Base-by-base conservation (phyloP, 2,329 filamentous ascomycete species). In the Pyricularia sp. region DNA sequence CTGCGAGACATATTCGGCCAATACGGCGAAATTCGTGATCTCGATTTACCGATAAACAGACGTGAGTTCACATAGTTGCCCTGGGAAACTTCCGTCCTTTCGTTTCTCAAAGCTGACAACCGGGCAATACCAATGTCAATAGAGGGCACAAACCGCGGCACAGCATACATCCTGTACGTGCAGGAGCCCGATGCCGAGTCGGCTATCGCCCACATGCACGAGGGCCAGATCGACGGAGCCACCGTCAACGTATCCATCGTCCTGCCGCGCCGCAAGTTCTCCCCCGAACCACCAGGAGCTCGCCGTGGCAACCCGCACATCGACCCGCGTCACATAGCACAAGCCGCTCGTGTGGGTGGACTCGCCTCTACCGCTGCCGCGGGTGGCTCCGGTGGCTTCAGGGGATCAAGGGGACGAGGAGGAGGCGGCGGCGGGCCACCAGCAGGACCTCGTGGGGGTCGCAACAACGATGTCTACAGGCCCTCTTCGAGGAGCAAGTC, bases 131-230 rank as follows among this genome's bases (percentile, higher is more conserved):
- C 42, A 11, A 14, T 31, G 36, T 74, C 71, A 59, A 10, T 58
- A 71, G 68, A 69, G 74, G 95, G 92, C 78, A 93, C 89, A 68
- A 98, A 98, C 76, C 90, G 94, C 69, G 94, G 95, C 65, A 97
- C 93, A 31, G 95, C 94, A 36, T 98, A 97, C 78, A 93, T 98
- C 71, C 84, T 97, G 61, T 99, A 91, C 79, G 83, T 88, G 68
- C 85, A 90, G 72, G 87, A 93, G 72, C 83, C 86, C 66, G 91
- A 94, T 72, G 94, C 95, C 28, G 93, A 97, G 79, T 84, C 88
- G 17, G 95, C 95, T 31, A 96, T 97, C 73, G 88, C 94, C 23
- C 92, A 97, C 77, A 98, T 99, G 95, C 95, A 99, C 79, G 95
- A 99, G 81, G 93, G 92, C n/a, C 92, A 97, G 76, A 81, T 97